Base-by-base conservation (phyloP, 2,329 filamentous ascomycete species). In the Ceratocystis variospora region DNA sequence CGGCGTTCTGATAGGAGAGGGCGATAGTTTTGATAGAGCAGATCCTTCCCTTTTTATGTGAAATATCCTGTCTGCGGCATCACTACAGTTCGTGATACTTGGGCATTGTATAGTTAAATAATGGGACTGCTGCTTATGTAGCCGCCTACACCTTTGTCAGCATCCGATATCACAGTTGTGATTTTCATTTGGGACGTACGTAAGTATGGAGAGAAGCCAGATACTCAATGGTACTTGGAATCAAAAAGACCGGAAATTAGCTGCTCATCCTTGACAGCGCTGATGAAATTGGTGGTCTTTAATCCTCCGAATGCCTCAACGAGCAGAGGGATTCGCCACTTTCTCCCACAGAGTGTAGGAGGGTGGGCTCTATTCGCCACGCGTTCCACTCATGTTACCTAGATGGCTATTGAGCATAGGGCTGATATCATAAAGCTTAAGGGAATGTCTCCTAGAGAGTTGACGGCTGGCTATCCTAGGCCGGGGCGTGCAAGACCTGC, bases 281-380 rank as follows among this genome's bases (percentile, higher is more conserved):
- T 6, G 70, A 73, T 50, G 70, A 72, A 33, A 57, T n/a, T 25
- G 6, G 22, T 3, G 6, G n/a, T 25, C n/a, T 22, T 25, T 2
- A 19, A 25, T 3, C 15, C 10, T 64, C 5, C 44, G 65, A 33
- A 6, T 33, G 31, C 31, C 1, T 22, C 7, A 15, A 37, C 17
- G 50, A 17, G 37, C 15, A 5, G 31, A 33, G 17, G 37, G 15
- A 61, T 62, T 12, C 1, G 15, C 0, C 65, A 73, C 4, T 72
- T 72, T 68, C 69, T 78, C 4, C 76, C 74, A 0, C 61, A 61
- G 0, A 70, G 65, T 15, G 10, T 55, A 3, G 63, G 67, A 1
- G 65, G 62, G 31, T 53, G 28, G 17, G 59, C 63, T 22, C 45
- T 65, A 3, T 33, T 68, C 37, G 64, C 44, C 25, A 68, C 61